A percentile compares a stretch with the other conserved stretches of the same genome.
Conservation (phyloP, 495 filamentous ascomycete genomes). For the Arthonia radiata region DNA sequence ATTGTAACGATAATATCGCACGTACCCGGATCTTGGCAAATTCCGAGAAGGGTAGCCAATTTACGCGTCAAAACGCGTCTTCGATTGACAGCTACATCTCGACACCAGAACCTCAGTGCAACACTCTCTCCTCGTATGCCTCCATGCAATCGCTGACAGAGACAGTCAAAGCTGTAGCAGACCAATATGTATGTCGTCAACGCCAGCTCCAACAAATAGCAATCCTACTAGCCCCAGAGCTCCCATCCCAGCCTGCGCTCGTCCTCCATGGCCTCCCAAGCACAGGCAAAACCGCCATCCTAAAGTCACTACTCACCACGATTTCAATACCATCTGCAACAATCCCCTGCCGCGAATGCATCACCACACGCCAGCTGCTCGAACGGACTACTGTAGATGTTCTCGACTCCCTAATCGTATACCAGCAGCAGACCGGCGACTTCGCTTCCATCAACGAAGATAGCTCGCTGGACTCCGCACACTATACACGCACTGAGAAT, state of each 20-base stretch:
- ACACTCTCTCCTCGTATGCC: too few relatives aligned
- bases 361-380: slow-evolving; percentile 70
- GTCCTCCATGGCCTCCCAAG: slow-evolving; percentile 69
- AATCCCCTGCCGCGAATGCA: slow-evolving; percentile 60
- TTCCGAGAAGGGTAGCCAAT: neutral
- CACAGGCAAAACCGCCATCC: slow-evolving; percentile 68
- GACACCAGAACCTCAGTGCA: too few relatives aligned
- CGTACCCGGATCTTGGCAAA: too few relatives aligned
- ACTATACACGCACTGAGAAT: slow-evolving; percentile 45
- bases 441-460: slow-evolving; percentile 14
- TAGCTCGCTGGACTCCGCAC: slow-evolving; percentile 15
- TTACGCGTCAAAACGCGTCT: neutral
- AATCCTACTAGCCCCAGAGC: slow-evolving; percentile 5
- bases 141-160: too few relatives aligned
- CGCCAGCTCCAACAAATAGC: slow-evolving; percentile 11
- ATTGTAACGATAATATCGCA: too few relatives aligned
- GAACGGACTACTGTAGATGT: slow-evolving; percentile 28
- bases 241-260: slow-evolving; percentile 29
- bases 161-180: too few relatives aligned
- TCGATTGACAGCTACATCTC: too few relatives aligned
- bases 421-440: slow-evolving; percentile 22
- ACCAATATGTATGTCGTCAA: slow-evolving; percentile 13
- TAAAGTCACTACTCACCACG: slow-evolving; percentile 31
- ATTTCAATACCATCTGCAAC: slow-evolving; percentile 37
- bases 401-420: slow-evolving; percentile 1